Percentiles rank a stretch among this genome's conserved stretches.
Conservation (phyloP, 1,139 yeast species). For the Martiniozyma asiatica region DNA sequence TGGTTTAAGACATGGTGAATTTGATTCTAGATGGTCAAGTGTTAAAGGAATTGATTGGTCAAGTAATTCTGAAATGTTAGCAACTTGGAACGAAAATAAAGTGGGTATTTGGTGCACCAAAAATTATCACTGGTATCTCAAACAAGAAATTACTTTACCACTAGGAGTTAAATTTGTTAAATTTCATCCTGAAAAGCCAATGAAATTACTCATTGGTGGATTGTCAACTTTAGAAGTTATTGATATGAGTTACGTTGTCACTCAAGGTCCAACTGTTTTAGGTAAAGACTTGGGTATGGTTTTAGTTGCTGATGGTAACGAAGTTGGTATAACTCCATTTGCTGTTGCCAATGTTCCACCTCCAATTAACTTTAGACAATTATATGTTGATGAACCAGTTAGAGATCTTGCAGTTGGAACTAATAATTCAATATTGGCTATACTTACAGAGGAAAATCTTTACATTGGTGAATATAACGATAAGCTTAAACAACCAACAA, state of each 20-base stretch:
- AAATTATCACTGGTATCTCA: slow-evolving; percentile 92
- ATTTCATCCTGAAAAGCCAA: slow-evolving; percentile 89
- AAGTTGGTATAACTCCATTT: slow-evolving; percentile 71
- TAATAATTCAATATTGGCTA: slow-evolving; percentile 49
- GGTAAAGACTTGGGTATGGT: slow-evolving; percentile 72
- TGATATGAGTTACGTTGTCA: slow-evolving; percentile 55
- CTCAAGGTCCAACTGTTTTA: slow-evolving; percentile 54
- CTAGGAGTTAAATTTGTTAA: slow-evolving; percentile 36
- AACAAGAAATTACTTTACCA: slow-evolving; percentile 51
- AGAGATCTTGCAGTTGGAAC: slow-evolving; percentile 53
- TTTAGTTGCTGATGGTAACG: slow-evolving; percentile 68
- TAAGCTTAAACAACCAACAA: slow-evolving; percentile 35
- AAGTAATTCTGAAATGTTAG: slow-evolving; percentile 65
- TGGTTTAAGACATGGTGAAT: slow-evolving; percentile 86
- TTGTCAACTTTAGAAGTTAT: slow-evolving; percentile 41
- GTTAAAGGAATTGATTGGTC: slow-evolving; percentile 62
- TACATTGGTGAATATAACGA: slow-evolving; percentile 29
- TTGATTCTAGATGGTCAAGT: slow-evolving; percentile 49
- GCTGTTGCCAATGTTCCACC: slow-evolving; percentile 89
- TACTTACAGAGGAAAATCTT: slow-evolving; percentile 34
- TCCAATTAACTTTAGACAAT: slow-evolving; percentile 68
- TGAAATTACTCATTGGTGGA: slow-evolving; percentile 57
- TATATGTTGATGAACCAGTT: slow-evolving; percentile 42
- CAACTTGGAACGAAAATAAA: slow-evolving; percentile 47
- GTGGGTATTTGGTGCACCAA: slow-evolving; percentile 85